Base-by-base conservation (phyloP, 2,329 filamentous ascomycete species). In the Coniochaeta sp. region DNA sequence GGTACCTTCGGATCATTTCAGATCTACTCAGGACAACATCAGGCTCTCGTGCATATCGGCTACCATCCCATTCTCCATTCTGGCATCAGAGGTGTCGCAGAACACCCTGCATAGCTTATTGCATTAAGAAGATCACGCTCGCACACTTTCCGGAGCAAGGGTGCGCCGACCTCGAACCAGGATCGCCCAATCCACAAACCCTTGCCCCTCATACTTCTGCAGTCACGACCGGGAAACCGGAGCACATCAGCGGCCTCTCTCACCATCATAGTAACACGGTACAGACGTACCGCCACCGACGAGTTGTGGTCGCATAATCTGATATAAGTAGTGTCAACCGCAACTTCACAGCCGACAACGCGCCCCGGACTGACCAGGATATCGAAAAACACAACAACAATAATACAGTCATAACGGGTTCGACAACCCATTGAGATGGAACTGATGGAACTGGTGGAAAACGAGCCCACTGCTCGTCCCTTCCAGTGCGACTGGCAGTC, bases 401-500 rank as follows among this genome's bases (percentile, higher is more conserved):
- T 22, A 38, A 62, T 57, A 58, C 24, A 52, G 47, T 24, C n/a
- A n/a, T 60, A 28, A 55, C 60, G 50, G 61, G 60, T 63, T 60
- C 28, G 55, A 24, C 62, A 63, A 61, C 59, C 62, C 59, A 65
- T 62, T 70, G 69, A 70, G 62, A 86, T 87, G 85, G 85, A 87
- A 73, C 79, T 87, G 66, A 79, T 86, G 74, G 84, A 87, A 72
- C 75, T 87, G 65, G 84, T 87, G 63, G 83, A 87, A 63, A 83
- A 86, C 70, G 84, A 87, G 76, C 80, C 82, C 57, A 80, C 81
- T 60, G 78, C 82, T 72, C 81, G 85, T 65, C 84, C 84, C 38
- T 87, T 86, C 69, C 79, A 83, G 74, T 88, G 85, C 71, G 81
- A 85, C 66, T 88, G 85, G 85, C 75, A 82, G 63, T 73, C 75